phyloP scores from a whole-genome alignment of 2,329 filamentous ascomycete genomes.

The Nigrospora sphaerica region DNA sequence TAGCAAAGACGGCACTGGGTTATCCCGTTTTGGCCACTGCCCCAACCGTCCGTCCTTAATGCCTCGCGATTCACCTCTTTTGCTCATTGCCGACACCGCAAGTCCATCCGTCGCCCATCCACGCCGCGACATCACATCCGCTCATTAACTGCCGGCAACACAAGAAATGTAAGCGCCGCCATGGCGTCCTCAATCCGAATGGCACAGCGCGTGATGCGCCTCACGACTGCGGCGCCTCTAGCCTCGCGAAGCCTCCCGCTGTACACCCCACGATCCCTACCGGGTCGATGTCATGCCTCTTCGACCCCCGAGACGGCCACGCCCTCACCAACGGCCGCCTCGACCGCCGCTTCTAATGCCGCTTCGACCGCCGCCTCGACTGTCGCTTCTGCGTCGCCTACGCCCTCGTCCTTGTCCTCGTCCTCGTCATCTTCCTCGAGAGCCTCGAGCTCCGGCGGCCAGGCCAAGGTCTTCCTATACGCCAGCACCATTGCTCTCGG shows the following conservation, averaged over 20 bases:
- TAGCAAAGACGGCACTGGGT: no score
- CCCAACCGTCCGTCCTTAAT: no score
- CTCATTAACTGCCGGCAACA: background rate
- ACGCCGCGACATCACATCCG: no score
- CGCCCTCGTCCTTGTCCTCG: background rate
- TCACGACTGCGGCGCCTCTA: background rate
- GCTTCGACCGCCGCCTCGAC: background rate
- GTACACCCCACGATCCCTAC: background rate
- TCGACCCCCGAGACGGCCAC: background rate
- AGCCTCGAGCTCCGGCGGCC: background rate
- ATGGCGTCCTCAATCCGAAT: conserved; percentile 1
- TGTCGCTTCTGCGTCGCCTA: background rate
- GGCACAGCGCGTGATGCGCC: conserved; percentile 1
- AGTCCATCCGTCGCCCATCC: no score
- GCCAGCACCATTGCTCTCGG: conserved; percentile 32
- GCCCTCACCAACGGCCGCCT: background rate
- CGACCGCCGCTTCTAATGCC: background rate
- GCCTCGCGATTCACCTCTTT: no score
- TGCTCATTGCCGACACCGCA: no score
- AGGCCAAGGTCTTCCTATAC: conserved; percentile 30
- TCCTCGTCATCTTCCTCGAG: background rate
- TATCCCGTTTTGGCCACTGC: no score
- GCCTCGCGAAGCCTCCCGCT: background rate
- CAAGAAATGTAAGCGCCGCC: background rate
- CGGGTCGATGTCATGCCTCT: background rate